Conservation (phyloP, 2,329 filamentous ascomycete species). For the Pseudogymnoascus sp. region DNA sequence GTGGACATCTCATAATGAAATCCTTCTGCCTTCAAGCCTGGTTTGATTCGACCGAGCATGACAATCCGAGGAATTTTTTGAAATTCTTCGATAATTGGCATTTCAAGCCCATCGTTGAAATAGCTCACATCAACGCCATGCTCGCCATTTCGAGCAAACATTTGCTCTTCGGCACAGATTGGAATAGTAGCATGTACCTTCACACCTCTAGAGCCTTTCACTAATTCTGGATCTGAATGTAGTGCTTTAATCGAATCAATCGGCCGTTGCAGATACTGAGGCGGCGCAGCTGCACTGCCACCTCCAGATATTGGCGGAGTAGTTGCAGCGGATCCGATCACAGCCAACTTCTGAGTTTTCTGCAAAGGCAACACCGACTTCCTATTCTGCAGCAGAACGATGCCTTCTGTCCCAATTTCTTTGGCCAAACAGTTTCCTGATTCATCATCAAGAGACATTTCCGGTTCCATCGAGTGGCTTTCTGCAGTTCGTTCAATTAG, state of each 20-base stretch:
- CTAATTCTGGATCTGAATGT: neutral
- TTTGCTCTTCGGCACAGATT: neutral
- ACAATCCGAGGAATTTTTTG: neutral
- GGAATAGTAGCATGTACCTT: neutral
- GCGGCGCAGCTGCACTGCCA: conserved; percentile 20
- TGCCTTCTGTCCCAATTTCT: conserved; percentile 19
- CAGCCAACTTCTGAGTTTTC: conserved; percentile 11
- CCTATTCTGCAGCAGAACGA: conserved; percentile 22
- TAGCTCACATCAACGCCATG: conserved; percentile 11
- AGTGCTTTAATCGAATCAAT: conserved; percentile 11
- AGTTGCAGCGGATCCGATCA: conserved; percentile 19
- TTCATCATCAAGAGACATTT: conserved; percentile 14
- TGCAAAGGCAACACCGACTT: conserved; percentile 19
- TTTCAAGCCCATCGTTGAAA: neutral
- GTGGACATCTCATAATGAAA: conserved; percentile 10
- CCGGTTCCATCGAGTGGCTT: conserved; percentile 9
- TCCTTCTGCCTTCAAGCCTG: neutral
- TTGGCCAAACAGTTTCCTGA: conserved; percentile 36
- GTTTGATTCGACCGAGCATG: conserved; percentile 11
- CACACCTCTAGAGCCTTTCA: neutral
- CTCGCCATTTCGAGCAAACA: conserved; percentile 5
- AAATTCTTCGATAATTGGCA: conserved; percentile 8
- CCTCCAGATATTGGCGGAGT: conserved; percentile 17
- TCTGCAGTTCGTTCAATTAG: conserved; percentile 10
- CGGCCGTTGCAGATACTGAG: conserved; percentile 18